Conservation (phyloP, 495 filamentous ascomycete species). For the Neurospora sp. region DNA sequence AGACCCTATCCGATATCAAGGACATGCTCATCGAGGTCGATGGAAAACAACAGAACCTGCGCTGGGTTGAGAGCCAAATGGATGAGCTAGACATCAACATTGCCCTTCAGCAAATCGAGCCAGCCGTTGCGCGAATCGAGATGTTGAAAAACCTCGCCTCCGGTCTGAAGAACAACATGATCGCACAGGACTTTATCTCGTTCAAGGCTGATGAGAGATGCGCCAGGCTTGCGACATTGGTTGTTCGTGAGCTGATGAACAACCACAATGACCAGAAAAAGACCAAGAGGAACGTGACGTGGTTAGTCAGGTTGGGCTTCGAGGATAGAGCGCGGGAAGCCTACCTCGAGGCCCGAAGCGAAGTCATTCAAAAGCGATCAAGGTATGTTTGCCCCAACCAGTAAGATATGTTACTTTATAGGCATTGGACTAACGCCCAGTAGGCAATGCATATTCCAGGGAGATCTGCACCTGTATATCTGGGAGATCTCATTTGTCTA, state of each 20-base stretch:
- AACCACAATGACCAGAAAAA: conserved; percentile 59
- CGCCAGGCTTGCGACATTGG: conserved; percentile 58
- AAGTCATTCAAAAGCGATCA: conserved; percentile 67
- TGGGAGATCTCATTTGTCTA: conserved; percentile 94
- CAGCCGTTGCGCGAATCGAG: conserved; percentile 71
- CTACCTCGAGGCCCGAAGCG: conserved; percentile 68
- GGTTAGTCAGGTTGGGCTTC: conserved; percentile 77
- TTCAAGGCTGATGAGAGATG: conserved; percentile 85
- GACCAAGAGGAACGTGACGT: conserved; percentile 62
- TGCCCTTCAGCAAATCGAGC: conserved; percentile 81
- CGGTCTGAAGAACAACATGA: conserved; percentile 68
- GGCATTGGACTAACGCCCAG: conserved; percentile 19
- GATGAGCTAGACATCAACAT: conserved; percentile 96
- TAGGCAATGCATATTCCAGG: conserved; percentile 89
- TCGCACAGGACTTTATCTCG: conserved; percentile 80
- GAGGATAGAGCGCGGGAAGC: conserved; percentile 81
- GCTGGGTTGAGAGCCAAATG: conserved; percentile 90
- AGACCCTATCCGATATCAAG: conserved; percentile 56
- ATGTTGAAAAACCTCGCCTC: conserved; percentile 68
- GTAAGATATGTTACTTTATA: not conserved
- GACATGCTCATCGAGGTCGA: conserved; percentile 91
- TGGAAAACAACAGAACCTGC: conserved; percentile 88
- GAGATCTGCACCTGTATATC: conserved; percentile 82
- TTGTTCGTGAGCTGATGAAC: conserved; percentile 64
- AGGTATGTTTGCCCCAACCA: conserved; percentile 46